These are phyloP conservation scores for Trichoderma atrobrunneum DNA, from an alignment of 2,329 filamentous ascomycete species.

Conservation along the genomic window DNA sequence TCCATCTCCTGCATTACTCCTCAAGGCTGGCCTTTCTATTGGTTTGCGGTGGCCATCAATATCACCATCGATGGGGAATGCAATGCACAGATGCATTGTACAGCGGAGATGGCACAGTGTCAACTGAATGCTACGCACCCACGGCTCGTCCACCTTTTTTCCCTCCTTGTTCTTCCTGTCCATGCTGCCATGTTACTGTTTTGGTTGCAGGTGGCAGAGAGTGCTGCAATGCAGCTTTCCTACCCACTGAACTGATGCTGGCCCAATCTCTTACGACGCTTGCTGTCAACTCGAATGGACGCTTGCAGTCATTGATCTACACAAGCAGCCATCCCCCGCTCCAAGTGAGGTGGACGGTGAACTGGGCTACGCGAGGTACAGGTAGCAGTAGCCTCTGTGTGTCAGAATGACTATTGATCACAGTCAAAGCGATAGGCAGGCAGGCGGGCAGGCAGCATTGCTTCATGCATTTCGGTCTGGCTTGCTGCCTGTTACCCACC, in stretches of 20 bases:
- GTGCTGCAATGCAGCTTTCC: constrained; percentile 25
- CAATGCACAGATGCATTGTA: constrained; percentile 20
- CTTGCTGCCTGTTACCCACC: constrained; percentile 16
- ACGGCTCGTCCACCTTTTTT: background rate
- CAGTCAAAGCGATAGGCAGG: background rate
- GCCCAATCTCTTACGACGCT: constrained; percentile 12
- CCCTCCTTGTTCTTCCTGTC: background rate
- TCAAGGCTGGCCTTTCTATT: constrained; percentile 21
- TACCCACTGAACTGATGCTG: constrained; percentile 21
- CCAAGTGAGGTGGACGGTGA: constrained; percentile 23
- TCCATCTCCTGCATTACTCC: constrained; percentile 26
- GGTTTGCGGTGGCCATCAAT: constrained; percentile 23
- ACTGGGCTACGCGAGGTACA: constrained; percentile 21
- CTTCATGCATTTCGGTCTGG: constrained; percentile 36
- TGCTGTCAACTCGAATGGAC: constrained; percentile 16
- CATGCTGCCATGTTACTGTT: background rate
- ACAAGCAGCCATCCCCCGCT: constrained; percentile 21
- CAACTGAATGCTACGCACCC: constrained; percentile 16
- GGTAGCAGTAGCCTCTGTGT: constrained; percentile 29
- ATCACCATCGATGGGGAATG: constrained; percentile 25
- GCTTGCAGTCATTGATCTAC: constrained; percentile 26
- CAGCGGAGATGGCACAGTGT: constrained; percentile 9
- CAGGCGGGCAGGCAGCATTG: constrained; percentile 30
- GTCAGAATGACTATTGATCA: constrained; percentile 23
- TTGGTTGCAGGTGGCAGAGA: background rate